A percentile compares a stretch with the other conserved stretches of the same genome.
Conservation (phyloP, 805 yeast genomes). For the Saturnispora sanitii region DNA sequence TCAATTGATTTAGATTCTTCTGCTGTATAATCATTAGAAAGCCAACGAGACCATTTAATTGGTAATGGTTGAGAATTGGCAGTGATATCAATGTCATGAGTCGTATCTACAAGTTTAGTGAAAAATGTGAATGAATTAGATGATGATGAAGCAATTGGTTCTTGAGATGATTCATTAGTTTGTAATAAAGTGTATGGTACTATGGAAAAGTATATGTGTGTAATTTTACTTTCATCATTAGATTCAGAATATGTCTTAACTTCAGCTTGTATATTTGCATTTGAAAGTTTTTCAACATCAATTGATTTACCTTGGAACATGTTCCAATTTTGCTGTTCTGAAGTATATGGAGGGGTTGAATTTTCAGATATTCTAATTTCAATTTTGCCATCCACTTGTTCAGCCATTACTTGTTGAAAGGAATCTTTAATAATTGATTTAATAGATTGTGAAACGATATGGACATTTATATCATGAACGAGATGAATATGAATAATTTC, state of each 20-base stretch:
- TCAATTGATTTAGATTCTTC: conserved; percentile 15
- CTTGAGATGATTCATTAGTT: conserved; percentile 3
- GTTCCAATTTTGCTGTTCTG: conserved; percentile 1
- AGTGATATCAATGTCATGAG: conserved; percentile 62
- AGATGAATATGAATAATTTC: conserved; percentile 54
- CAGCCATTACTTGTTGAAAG: conserved; percentile 51
- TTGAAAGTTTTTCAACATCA: conserved; percentile 82
- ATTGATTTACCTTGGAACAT: conserved; percentile 65
- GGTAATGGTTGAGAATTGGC: conserved; percentile 90
- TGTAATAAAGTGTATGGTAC: conserved; percentile 23
- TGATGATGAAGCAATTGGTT: conserved; percentile 11
- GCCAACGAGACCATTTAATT: conserved; percentile 85
- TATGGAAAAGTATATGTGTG: conserved; percentile 25
- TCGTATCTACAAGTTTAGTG: conserved; percentile 64
- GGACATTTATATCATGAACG: conserved; percentile 57
- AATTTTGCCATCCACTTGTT: conserved; percentile 72
- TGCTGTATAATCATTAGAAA: conserved; percentile 36
- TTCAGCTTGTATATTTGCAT: conserved; percentile 78
- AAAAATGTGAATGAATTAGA: conserved; percentile 54
- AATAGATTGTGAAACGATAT: conserved; percentile 16
- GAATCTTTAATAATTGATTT: conserved; percentile 39
- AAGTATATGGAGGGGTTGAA: conserved; percentile 24
- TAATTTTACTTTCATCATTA: not conserved
- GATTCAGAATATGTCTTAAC: conserved; percentile 31
- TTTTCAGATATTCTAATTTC: conserved; percentile 48